Evolutionary conservation across 208 protist species (phyloP).

Genomic region (Leptomonas pyrrhocoris): DNA sequence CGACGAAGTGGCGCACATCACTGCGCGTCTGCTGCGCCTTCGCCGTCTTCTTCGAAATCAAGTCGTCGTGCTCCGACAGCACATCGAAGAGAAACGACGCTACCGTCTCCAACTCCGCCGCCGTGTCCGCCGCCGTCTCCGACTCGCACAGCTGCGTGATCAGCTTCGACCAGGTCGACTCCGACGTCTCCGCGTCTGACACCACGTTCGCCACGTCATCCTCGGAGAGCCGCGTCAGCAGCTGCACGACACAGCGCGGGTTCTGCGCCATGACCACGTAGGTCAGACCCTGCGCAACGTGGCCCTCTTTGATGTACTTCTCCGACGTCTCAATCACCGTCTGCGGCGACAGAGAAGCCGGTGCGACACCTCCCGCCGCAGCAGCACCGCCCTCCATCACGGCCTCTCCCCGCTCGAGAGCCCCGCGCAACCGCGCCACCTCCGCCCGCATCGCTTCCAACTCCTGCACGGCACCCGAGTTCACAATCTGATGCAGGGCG

Average conservation of each 20-base stretch:
- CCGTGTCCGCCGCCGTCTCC: constrained; percentile 31
- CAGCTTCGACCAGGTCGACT: constrained; percentile 58
- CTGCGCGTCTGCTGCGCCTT: constrained; percentile 48
- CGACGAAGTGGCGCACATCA: constrained; percentile 61
- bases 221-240: constrained; percentile 41
- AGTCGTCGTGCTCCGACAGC: constrained; percentile 64
- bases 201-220: constrained; percentile 47
- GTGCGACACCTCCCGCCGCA: constrained; percentile 6
- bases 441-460: constrained; percentile 54
- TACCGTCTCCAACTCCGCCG: constrained; percentile 43
- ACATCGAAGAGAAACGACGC: constrained; percentile 71
- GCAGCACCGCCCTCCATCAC: constrained; percentile 1
- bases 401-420: constrained; percentile 18
- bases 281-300: constrained; percentile 40
- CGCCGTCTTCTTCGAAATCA: constrained; percentile 45
- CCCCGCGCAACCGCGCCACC: constrained; percentile 26
- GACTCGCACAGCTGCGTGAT: constrained; percentile 46
- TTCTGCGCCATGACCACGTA: constrained; percentile 58
- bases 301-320: constrained; percentile 45
- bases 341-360: constrained; percentile 47
- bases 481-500: constrained; percentile 58
- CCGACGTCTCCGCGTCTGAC: constrained; percentile 38
- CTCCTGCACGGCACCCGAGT: constrained; percentile 49
- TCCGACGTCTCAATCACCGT: constrained; percentile 61
- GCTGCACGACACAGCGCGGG: constrained; percentile 47